Conservation (phyloP, 1,284 basidiomycete genomes). For the Ustilago crameri region DNA sequence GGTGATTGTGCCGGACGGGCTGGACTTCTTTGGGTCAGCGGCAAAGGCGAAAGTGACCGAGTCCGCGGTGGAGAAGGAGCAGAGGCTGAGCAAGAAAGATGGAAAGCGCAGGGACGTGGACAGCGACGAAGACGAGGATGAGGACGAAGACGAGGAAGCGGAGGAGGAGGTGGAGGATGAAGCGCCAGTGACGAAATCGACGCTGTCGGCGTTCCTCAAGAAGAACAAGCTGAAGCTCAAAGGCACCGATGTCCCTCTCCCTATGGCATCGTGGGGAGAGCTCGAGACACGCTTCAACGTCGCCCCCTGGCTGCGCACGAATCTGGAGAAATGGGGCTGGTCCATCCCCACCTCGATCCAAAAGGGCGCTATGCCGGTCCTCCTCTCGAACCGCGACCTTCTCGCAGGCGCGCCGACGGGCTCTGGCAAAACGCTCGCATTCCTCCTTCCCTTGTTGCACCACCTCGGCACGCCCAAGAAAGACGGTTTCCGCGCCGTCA, state of each 20-base stretch:
- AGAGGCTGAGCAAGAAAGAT: constrained; percentile 16
- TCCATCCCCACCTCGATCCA: constrained; percentile 67
- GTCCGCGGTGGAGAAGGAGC: constrained; percentile 50
- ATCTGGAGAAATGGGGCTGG: constrained; percentile 56
- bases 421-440: constrained; percentile 65
- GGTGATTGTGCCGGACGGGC: constrained; percentile 49
- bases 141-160: constrained; percentile 8
- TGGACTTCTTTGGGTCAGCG: constrained; percentile 58
- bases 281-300: constrained; percentile 54
- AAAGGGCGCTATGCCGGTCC: constrained; percentile 67
- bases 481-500: constrained; percentile 56
- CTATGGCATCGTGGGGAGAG: constrained; percentile 65
- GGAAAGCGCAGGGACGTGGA: constrained; percentile 24
- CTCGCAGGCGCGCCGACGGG: constrained; percentile 65
- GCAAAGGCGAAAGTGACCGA: constrained; percentile 70
- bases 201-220: constrained; percentile 56
- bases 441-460: constrained; percentile 61
- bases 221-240: constrained; percentile 66
- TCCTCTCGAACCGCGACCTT: constrained; percentile 63
- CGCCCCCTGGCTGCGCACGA: constrained; percentile 48
- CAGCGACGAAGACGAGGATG: constrained; percentile 9
- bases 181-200: constrained; percentile 49
- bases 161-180: constrained; percentile 9
- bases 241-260: constrained; percentile 69
- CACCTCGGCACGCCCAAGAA: constrained; percentile 47